These are phyloP conservation scores for Talaromyces adpressus DNA, from an alignment of 495 filamentous ascomycete genomes.

Conservation along the genomic window DNA sequence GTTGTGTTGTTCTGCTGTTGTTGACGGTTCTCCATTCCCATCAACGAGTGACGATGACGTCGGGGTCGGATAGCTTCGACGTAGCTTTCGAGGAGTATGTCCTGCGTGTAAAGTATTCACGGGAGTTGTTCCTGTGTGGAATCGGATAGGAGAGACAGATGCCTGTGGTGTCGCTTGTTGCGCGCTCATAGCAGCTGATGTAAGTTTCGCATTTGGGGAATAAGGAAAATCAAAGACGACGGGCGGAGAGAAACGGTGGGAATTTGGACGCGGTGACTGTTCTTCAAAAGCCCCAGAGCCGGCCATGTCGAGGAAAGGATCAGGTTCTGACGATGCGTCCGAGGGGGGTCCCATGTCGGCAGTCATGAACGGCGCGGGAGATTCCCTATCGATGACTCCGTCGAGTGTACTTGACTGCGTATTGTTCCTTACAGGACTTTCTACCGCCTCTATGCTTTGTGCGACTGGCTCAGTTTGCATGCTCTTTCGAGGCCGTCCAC, in stretches of 20 bases:
- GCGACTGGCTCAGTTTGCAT: conserved; percentile 13
- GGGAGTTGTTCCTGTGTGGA: conserved; percentile 16
- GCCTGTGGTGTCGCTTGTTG: conserved; percentile 3
- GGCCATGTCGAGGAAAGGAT: conserved; percentile 7
- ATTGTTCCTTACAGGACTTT: conserved; percentile 14
- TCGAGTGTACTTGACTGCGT: neutral
- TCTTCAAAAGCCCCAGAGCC: conserved; percentile 7
- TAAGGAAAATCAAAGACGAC: neutral
- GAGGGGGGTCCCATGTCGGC: neutral
- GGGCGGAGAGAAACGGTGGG: conserved; percentile 9
- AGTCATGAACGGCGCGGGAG: neutral
- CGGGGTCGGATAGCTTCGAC: conserved; percentile 34
- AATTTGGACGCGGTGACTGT: conserved; percentile 12
- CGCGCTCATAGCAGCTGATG: neutral
- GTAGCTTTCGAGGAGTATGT: conserved; percentile 20
- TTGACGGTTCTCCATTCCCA: conserved; percentile 18
- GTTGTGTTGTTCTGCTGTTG: conserved; percentile 1
- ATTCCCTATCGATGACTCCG: neutral
- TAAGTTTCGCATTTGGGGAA: neutral
- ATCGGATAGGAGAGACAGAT: neutral
- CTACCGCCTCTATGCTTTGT: conserved; percentile 9
- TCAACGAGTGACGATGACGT: conserved; percentile 35
- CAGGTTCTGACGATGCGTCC: neutral
- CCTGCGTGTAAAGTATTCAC: conserved; percentile 25
- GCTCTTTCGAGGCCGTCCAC: conserved; percentile 35